Evolutionary conservation across 257 asterid genomes (phyloP).

Genomic region (Sherardia arvensis): DNA sequence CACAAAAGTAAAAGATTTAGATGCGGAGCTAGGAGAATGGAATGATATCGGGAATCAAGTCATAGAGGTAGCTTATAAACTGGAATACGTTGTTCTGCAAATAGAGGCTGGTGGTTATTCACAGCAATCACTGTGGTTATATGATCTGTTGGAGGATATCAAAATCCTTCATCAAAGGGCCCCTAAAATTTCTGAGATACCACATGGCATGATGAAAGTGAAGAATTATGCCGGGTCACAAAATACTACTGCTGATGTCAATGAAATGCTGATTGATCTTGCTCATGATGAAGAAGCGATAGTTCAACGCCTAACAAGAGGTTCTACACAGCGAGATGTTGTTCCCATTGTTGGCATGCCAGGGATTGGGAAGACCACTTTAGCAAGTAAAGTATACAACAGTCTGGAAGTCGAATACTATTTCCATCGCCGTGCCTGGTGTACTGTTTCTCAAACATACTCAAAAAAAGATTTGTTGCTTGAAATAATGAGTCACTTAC

Average conservation of each 20-base stretch:
- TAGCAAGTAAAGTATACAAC: not conserved
- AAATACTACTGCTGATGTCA: not conserved
- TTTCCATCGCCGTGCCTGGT: not conserved
- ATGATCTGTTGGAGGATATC: conserved; percentile 6
- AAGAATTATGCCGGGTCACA: not conserved
- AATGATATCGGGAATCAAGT: conserved; percentile 1
- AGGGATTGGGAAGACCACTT: conserved; percentile 5
- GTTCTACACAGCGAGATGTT: not conserved
- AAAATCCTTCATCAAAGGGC: not conserved
- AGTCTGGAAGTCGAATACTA: not conserved
- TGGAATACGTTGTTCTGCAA: not conserved
- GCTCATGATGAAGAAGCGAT: conserved; percentile 3
- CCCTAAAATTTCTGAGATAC: not conserved
- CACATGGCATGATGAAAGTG: not conserved
- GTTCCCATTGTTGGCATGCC: conserved; percentile 13
- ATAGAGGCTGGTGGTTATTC: not conserved
- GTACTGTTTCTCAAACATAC: conserved; percentile 23
- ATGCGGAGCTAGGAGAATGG: not conserved
- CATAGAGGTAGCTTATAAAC: conserved; percentile 2
- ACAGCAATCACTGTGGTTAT: not conserved
- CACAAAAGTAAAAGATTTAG: not conserved
- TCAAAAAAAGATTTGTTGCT: conserved; percentile 14
- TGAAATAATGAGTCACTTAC: conserved; percentile 14
- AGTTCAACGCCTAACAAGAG: not conserved
- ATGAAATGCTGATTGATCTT: conserved; percentile 10